phyloP scores from a whole-genome alignment of 2,329 filamentous ascomycete genomes.

The Ceratocystis smalleyi region DNA sequence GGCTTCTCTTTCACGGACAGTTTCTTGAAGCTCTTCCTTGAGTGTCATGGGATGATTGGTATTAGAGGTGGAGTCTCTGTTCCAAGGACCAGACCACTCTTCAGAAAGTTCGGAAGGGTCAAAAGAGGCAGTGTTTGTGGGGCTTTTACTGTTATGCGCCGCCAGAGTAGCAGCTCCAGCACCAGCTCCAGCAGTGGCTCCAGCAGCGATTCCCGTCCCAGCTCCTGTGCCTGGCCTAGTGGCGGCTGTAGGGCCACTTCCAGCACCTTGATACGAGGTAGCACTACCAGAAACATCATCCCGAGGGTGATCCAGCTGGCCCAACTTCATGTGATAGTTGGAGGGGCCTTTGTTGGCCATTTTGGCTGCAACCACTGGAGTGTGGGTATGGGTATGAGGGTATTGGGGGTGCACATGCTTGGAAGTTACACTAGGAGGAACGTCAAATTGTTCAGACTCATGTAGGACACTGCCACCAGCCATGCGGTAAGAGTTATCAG shows the following conservation, averaged over 20 bases:
- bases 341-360: not conserved
- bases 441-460: slow-evolving; percentile 2
- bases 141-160: not conserved
- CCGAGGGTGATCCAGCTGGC: slow-evolving; percentile 9
- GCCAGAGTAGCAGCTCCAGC: not conserved
- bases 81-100: slow-evolving; percentile 16
- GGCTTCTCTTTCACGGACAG: slow-evolving; percentile 13
- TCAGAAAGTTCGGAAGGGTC: slow-evolving; percentile 11
- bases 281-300: not conserved
- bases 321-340: slow-evolving; percentile 11
- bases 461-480: slow-evolving; percentile 1
- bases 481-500: slow-evolving; percentile 12
- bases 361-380: not conserved
- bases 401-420: slow-evolving; percentile 5
- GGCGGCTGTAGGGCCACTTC: not conserved
- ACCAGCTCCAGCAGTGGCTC: not conserved
- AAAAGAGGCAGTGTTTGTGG: not conserved
- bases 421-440: slow-evolving; percentile 1
- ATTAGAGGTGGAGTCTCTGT: not conserved
- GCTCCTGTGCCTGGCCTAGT: not conserved
- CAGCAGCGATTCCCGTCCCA: not conserved
- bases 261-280: not conserved
- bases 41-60: not conserved
- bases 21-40: slow-evolving; percentile 15
- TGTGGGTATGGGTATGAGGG: not conserved